Conservation (phyloP, 331 rosid species). For the Rhamnella rubrinervis region DNA sequence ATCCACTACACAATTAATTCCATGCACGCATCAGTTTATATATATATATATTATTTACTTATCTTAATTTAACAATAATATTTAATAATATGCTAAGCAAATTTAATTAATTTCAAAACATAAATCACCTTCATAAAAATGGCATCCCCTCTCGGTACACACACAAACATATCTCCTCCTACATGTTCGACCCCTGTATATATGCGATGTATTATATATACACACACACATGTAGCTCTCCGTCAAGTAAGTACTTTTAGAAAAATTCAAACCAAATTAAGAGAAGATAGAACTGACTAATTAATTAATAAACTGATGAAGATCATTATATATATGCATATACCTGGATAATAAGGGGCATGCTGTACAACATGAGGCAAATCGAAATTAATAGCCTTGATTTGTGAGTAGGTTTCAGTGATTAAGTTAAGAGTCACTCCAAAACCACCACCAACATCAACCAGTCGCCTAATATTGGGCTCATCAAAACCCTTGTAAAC, state of each 20-base stretch:
- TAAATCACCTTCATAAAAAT: slow-evolving; percentile 9
- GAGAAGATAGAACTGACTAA: too few species aligned
- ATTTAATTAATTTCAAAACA: neutral
- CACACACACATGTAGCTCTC: neutral
- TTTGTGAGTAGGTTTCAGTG: slow-evolving; percentile 18
- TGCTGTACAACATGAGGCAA: slow-evolving; percentile 26
- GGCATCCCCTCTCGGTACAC: slow-evolving; percentile 6
- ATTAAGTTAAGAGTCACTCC: slow-evolving; percentile 17
- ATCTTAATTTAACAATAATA: too few species aligned
- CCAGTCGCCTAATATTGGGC: slow-evolving; percentile 14
- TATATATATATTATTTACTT: too few species aligned
- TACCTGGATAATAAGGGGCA: slow-evolving; percentile 21
- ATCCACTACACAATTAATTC: neutral
- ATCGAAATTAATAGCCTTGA: slow-evolving; percentile 30
- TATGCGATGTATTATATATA: neutral
- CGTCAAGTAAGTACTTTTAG: too few species aligned
- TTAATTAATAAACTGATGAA: neutral
- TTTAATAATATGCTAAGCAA: neutral
- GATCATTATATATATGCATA: too few species aligned
- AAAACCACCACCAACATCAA: slow-evolving; percentile 34
- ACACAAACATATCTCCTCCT: slow-evolving; percentile 14
- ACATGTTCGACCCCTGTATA: slow-evolving; percentile 14
- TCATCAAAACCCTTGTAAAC: slow-evolving; percentile 19
- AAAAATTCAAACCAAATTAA: too few species aligned
- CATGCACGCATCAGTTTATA: neutral